Base-by-base conservation (phyloP, 2,329 filamentous ascomycete species). In the Claviceps arundinis region DNA sequence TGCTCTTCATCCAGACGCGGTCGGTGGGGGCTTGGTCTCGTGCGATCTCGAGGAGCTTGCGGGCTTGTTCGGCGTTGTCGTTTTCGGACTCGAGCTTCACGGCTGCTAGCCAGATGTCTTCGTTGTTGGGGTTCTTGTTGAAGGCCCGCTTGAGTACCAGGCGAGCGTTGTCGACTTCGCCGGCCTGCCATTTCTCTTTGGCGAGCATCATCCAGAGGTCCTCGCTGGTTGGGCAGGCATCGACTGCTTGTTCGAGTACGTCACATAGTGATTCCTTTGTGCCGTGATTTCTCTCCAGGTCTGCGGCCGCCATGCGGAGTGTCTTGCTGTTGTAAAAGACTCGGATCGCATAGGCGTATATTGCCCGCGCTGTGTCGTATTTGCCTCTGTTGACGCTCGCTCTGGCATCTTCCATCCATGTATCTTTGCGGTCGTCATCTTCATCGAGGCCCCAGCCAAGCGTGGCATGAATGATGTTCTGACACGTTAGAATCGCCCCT, bases 21-120 rank as follows among this genome's bases (percentile, higher is more conserved):
- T 97, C 93, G 0, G 93, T 98, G 2, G 90, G 88, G 1, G 93
- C 90, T 66, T 95, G 86, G 53, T 87, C 81, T 51, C 93, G 82
- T 22, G 93, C 93, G 13, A 86, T 85, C 50, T 82, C 80, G 41
- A 98, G 77, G 24, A 98, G 80, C 55, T 85, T 80, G 45, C 90
- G 78, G 1, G 93, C 93, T 63, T 93, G 82, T 40, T 89, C 85
- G 42, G 81, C 83, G 61, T 95, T 82, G 44, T 83, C 80, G 55
- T 89, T 91, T 62, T 97, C 90, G 1, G 93, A 89, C 69, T 98
- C 93, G 34, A 98, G 81, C 67, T 96, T 95, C 58, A 98, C 93
- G 46, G 93, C 93, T 16, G 90, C 87, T 47, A 96, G 82, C 85
- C 93, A 98, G 58, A 98, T 96, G 65, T 97, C 89, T 68, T 98